These are phyloP conservation scores for Fusarium coffeatum DNA, from an alignment of 2,329 filamentous ascomycete species.

Conservation along the genomic window DNA sequence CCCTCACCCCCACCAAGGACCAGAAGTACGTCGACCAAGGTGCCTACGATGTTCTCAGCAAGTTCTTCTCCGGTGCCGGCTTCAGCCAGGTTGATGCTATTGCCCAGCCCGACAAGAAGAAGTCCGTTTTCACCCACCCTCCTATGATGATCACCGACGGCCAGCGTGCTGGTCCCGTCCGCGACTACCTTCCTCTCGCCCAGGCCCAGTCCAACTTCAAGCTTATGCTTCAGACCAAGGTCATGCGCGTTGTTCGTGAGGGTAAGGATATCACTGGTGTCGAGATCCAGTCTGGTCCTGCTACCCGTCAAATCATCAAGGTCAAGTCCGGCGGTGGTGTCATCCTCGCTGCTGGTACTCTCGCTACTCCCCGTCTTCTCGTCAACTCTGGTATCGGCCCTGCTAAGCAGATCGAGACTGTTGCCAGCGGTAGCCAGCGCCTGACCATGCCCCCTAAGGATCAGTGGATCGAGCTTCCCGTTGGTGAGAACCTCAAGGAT, in stretches of 20 bases:
- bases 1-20: conserved; percentile 73
- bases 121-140: conserved; percentile 70
- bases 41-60: conserved; percentile 71
- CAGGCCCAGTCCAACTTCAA: conserved; percentile 71
- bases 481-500: conserved; percentile 69
- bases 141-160: conserved; percentile 66
- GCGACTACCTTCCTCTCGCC: conserved; percentile 75
- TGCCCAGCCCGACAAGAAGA: conserved; percentile 71
- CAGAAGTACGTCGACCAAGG: conserved; percentile 74
- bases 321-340: conserved; percentile 55
- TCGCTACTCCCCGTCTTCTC: conserved; percentile 76
- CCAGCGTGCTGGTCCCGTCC: conserved; percentile 75
- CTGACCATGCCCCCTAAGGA: conserved; percentile 61
- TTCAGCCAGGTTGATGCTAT: conserved; percentile 74
- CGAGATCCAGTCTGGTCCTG: conserved; percentile 74
- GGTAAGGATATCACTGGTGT: conserved; percentile 73
- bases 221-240: conserved; percentile 73
- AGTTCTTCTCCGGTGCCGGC: conserved; percentile 68
- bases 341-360: conserved; percentile 74
- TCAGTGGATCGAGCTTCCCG: conserved; percentile 68
- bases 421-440: conserved; percentile 62
- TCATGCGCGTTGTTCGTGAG: conserved; percentile 73
- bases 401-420: conserved; percentile 65
- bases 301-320: conserved; percentile 44
- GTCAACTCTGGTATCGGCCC: conserved; percentile 72